Percentiles rank a stretch among this genome's conserved stretches.
phyloP scores from a whole-genome alignment of 306 rosid species.

The Neltuma alba region DNA sequence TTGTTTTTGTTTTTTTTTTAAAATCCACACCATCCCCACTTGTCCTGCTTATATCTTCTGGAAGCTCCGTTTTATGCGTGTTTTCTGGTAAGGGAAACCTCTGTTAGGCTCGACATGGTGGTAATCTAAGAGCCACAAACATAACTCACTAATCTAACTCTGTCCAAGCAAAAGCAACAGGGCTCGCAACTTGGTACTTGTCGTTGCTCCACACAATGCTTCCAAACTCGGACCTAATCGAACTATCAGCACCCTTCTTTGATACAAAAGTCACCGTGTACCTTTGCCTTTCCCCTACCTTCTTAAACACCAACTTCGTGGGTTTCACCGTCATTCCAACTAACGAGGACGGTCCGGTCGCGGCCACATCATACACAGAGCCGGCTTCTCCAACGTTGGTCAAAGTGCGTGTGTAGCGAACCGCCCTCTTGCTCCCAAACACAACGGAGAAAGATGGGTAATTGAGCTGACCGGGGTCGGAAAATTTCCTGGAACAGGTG shows the following conservation, averaged over 20 bases:
- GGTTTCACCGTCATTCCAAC: slow-evolving; percentile 67
- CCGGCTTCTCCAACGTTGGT: slow-evolving; percentile 73
- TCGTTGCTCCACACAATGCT: slow-evolving; percentile 73
- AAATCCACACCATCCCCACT: slow-evolving; percentile 13
- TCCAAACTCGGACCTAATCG: slow-evolving; percentile 60
- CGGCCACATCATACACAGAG: slow-evolving; percentile 51
- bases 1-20: too few species aligned
- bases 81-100: background rate
- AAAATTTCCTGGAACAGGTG: slow-evolving; percentile 52
- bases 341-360: slow-evolving; percentile 45
- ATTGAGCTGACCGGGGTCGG: slow-evolving; percentile 80
- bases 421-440: slow-evolving; percentile 68
- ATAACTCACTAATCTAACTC: slow-evolving; percentile 27
- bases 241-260: slow-evolving; percentile 24
- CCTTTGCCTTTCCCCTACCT: slow-evolving; percentile 61
- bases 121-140: background rate
- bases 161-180: slow-evolving; percentile 78
- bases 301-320: slow-evolving; percentile 55
- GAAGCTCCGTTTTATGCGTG: background rate
- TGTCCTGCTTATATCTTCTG: slow-evolving; percentile 17
- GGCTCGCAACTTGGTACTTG: slow-evolving; percentile 68
- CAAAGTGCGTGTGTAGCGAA: slow-evolving; percentile 63
- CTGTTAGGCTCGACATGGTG: slow-evolving; percentile 1
- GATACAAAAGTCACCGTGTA: slow-evolving; percentile 77
- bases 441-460: slow-evolving; percentile 82